A percentile compares a stretch with the other conserved stretches of the same genome.
phyloP scores from a whole-genome alignment of 164 flowering plant species.

The Nymphaea colorata region DNA sequence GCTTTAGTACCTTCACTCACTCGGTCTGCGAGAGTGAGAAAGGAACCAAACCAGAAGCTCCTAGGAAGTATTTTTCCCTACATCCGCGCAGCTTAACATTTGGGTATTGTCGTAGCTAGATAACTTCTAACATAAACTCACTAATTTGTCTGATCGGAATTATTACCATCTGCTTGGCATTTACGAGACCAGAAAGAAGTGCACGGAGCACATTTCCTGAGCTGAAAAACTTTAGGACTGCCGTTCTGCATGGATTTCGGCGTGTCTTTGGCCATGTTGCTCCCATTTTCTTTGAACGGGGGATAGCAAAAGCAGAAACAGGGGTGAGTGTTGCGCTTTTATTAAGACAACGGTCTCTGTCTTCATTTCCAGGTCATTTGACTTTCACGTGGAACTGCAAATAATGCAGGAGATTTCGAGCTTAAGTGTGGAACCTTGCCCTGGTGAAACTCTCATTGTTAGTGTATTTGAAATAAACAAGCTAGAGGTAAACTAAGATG shows the following conservation, averaged over 20 bases:
- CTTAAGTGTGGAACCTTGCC: constrained; percentile 90
- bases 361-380: not conserved
- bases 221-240: constrained; percentile 66
- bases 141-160: no score
- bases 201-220: constrained; percentile 90
- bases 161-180: not conserved
- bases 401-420: constrained; percentile 80
- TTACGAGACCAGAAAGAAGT: constrained; percentile 51
- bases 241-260: constrained; percentile 61
- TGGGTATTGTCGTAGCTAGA: no score
- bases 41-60: no score
- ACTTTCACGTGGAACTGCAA: not conserved
- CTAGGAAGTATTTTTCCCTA: no score
- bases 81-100: no score
- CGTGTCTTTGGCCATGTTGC: constrained; percentile 81
- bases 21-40: no score
- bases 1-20: no score
- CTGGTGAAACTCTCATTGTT: constrained; percentile 65
- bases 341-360: not conserved
- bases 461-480: constrained; percentile 69
- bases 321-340: constrained; percentile 18
- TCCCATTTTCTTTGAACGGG: constrained; percentile 86
- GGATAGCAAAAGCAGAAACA: constrained; percentile 70
- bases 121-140: no score
- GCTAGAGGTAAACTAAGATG: constrained; percentile 46